phyloP scores from a whole-genome alignment of 139 green algal species.

The Raphidocelis subcapitata region DNA sequence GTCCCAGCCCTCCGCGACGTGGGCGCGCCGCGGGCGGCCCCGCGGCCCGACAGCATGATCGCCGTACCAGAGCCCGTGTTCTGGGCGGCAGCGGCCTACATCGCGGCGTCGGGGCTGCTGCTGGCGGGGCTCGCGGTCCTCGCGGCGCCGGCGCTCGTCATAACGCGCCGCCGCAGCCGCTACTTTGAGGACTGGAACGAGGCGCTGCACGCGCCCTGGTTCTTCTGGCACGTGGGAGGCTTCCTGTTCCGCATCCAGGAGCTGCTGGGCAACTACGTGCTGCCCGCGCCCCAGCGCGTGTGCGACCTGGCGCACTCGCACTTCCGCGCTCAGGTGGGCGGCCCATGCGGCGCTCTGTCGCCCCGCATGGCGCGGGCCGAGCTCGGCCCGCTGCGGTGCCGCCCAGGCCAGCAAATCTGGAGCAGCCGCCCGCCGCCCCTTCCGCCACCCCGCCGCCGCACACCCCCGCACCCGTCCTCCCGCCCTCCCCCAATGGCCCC shows the following conservation, averaged over 20 bases:
- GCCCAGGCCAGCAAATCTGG: background rate
- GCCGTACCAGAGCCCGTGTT: background rate
- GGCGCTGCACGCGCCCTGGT: conserved; percentile 9
- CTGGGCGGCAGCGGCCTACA: background rate
- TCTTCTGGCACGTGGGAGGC: conserved; percentile 23
- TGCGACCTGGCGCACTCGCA: conserved; percentile 8
- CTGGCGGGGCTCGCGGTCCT: background rate
- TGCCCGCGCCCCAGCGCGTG: conserved; percentile 24
- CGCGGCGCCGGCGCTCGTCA: background rate
- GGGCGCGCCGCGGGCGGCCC: too few relatives aligned
- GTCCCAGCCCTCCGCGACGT: too few relatives aligned
- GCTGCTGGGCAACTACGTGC: conserved; percentile 27
- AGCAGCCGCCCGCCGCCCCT: background rate
- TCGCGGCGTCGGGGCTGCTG: background rate
- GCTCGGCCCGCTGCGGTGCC: too few relatives aligned
- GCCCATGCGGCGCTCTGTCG: too few relatives aligned
- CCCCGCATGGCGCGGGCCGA: too few relatives aligned
- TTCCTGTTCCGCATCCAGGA: conserved; percentile 18
- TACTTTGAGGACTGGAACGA: conserved; percentile 28
- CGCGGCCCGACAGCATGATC: background rate
- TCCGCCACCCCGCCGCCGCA: too few relatives aligned
- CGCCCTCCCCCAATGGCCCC: too few relatives aligned
- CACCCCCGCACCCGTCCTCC: too few relatives aligned
- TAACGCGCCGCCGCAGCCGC: background rate
- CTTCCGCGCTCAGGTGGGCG: conserved; percentile 18